Evolutionary conservation across 441 rosid genomes (phyloP).

Genomic region (Geranium incanum): DNA sequence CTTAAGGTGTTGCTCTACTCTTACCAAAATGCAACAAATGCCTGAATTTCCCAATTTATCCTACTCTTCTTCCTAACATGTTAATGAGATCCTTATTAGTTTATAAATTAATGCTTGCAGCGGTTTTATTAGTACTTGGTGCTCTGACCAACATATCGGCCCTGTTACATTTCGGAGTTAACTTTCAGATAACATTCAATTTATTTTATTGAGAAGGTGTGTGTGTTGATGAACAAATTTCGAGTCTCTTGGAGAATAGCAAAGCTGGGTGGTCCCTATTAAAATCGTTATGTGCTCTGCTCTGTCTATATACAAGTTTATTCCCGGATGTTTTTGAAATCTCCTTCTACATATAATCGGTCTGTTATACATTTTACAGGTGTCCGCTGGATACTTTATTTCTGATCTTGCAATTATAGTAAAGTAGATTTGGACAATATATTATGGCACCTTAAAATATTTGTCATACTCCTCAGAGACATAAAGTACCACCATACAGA

Average conservation of each 20-base stretch:
- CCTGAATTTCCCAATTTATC: background rate
- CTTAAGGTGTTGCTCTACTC: slow-evolving; percentile 41
- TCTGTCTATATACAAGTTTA: no score
- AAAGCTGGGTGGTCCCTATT: no score
- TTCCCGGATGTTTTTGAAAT: no score
- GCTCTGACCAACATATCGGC: slow-evolving; percentile 30
- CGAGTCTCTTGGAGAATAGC: no score
- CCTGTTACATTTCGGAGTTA: slow-evolving; percentile 39
- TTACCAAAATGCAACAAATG: slow-evolving; percentile 42
- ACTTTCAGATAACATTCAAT: slow-evolving; percentile 26
- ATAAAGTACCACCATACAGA: no score
- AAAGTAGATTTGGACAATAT: background rate
- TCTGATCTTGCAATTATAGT: slow-evolving; percentile 17
- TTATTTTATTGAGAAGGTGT: slow-evolving; percentile 31
- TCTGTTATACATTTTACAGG: slow-evolving; percentile 32
- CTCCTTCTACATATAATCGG: no score
- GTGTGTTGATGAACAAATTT: background rate
- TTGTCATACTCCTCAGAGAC: no score
- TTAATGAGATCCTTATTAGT: slow-evolving; percentile 1
- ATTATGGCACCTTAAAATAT: no score
- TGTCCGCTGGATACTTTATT: slow-evolving; percentile 59
- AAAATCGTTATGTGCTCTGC: no score
- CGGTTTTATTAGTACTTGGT: slow-evolving; percentile 30
- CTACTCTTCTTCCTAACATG: slow-evolving; percentile 8
- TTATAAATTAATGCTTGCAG: no score